These are phyloP conservation scores for Mycena latifolia DNA, from an alignment of 768 basidiomycete species.

Conservation along the genomic window DNA sequence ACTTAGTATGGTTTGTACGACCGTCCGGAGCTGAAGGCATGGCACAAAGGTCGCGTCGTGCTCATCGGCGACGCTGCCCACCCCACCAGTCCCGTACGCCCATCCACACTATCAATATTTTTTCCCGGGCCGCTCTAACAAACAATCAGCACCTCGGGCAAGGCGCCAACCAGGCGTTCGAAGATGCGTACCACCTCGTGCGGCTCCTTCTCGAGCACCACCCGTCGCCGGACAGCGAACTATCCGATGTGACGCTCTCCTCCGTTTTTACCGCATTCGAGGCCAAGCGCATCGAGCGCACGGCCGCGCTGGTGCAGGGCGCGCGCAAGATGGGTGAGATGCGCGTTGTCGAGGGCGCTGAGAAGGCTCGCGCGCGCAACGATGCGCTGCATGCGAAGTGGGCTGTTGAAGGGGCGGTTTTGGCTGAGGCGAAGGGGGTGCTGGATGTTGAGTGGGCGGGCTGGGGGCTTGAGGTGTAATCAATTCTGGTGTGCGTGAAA, in stretches of 20 bases:
- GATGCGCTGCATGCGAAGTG: conserved; percentile 31
- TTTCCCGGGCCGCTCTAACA: not conserved
- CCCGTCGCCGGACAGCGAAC: conserved; percentile 28
- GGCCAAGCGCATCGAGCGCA: conserved; percentile 48
- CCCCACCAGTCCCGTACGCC: conserved; percentile 57
- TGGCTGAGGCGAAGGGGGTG: not conserved
- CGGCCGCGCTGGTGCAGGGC: conserved; percentile 48
- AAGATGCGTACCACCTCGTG: conserved; percentile 53
- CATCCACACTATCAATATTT: too few species aligned
- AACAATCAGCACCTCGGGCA: conserved; percentile 55
- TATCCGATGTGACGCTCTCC: conserved; percentile 43
- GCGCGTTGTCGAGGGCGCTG: conserved; percentile 48
- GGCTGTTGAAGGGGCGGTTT: conserved; percentile 12
- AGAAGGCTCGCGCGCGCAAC: conserved; percentile 46
- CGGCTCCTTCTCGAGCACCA: conserved; percentile 48
- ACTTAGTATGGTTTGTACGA: conserved; percentile 57
- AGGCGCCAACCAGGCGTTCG: conserved; percentile 60
- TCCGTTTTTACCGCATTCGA: conserved; percentile 51
- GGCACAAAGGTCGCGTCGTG: conserved; percentile 56
- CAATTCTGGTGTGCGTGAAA: too few species aligned
- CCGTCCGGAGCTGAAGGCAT: conserved; percentile 52
- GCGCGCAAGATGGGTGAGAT: conserved; percentile 51
- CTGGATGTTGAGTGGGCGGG: not conserved
- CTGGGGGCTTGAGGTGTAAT: not conserved
- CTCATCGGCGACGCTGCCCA: conserved; percentile 61